A percentile compares a stretch with the other conserved stretches of the same genome.
Conservation (phyloP, 768 basidiomycete species). For the Tulasnella sp. region DNA sequence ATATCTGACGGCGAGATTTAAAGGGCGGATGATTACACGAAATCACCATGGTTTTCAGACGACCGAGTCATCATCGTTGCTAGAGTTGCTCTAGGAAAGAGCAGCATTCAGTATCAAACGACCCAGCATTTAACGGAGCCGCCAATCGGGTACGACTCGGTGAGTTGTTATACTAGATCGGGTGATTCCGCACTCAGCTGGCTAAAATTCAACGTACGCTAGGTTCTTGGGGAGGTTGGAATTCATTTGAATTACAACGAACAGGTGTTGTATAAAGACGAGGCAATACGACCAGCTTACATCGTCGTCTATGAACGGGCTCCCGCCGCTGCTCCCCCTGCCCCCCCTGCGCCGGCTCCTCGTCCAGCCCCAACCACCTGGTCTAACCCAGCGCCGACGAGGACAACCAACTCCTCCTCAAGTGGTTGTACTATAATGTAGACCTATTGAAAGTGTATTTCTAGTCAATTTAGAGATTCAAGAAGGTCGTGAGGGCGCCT, state of each 20-base stretch:
- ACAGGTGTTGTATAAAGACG: conserved; percentile 5
- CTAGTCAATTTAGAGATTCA: no score
- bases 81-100: neutral
- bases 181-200: no score
- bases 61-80: conserved; percentile 4
- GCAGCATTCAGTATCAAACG: neutral
- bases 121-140: neutral
- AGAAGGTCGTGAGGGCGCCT: no score
- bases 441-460: neutral
- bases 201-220: neutral
- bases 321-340: no score
- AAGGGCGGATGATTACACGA: conserved; percentile 22
- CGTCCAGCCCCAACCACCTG: neutral
- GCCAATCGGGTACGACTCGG: conserved; percentile 7
- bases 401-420: neutral
- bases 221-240: conserved; percentile 10
- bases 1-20: neutral
- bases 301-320: neutral
- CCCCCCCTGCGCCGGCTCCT: neutral
- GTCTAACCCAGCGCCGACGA: neutral
- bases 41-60: neutral
- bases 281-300: conserved; percentile 14
- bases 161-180: neutral
- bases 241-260: conserved; percentile 1
- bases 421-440: neutral